Base-by-base conservation (phyloP, 495 filamentous ascomycete species). In the Penicillium goetzii region DNA sequence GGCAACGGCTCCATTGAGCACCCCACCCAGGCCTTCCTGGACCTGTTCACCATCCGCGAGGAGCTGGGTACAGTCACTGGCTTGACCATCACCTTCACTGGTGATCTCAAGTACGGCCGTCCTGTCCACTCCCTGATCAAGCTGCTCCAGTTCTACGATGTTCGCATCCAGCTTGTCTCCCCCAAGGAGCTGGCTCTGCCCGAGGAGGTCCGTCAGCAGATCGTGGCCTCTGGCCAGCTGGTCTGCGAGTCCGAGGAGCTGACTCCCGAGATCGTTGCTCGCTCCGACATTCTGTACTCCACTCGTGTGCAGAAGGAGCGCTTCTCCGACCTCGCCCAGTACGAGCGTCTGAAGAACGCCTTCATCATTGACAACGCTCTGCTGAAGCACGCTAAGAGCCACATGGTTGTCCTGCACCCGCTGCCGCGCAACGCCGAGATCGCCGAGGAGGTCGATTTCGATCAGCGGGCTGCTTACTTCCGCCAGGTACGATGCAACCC, bases 41-140 rank as follows among this genome's bases (percentile, higher is more conserved):
- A 99, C 71, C 86, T 99, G 65, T 98, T 97, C 83, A 99, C 95
- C 40, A 97, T 99, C 75, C 89, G 96, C 58, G 93, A 99, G 77
- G 95, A 99, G 78, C 84, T 98, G 21, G 95, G 95, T 59, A 97
- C 92, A 5, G 94, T 98, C 56, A 91, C 91, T 67, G 93, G 92
- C 43, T 81, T 98, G 64, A 97, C 92, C 53, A 94, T 99, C 74
- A 99, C 95, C 56, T 99, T 99, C 74, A 85, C 88, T 55, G 95
- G 95, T 68, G 95, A 99, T 70, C 86, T 99, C 45, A 87, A 88
- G 65, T 95, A 97, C 76, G 95, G 95, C 49, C 89, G 95, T 55
- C 92, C 96, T 1, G 93, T 99, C 28, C 95, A 99, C 81, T 96
- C 92, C 36, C 83, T 99, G 50, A 88, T 93, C 75, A 93, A 97